These are phyloP conservation scores for Theobroma cacao DNA, from an alignment of 345 rosid genomes.

Conservation along the genomic window DNA sequence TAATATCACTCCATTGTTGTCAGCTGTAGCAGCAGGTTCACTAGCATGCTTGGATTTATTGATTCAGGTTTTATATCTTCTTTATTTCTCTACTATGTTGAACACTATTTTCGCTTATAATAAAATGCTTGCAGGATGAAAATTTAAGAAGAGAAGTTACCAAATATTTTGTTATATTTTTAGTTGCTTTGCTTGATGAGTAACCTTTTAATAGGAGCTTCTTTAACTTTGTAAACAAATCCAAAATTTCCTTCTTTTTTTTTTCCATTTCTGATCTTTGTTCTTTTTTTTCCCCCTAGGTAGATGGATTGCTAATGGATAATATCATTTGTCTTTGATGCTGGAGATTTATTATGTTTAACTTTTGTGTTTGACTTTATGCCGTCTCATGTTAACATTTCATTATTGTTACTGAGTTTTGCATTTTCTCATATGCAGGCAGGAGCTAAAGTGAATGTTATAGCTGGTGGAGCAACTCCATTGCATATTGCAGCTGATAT, in stretches of 20 bases:
- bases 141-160: background rate
- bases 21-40: constrained; percentile 93
- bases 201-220: background rate
- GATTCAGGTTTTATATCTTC: constrained; percentile 58
- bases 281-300: background rate
- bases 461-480: constrained; percentile 90
- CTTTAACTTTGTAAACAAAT: background rate
- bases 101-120: background rate
- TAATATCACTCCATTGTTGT: constrained; percentile 71
- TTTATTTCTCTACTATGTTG: background rate
- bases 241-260: background rate
- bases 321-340: background rate
- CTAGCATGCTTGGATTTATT: constrained; percentile 65
- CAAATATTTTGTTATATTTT: background rate
- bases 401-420: background rate
- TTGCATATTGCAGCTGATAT: constrained; percentile 87
- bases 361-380: background rate
- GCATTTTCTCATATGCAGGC: constrained; percentile 46
- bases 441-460: constrained; percentile 72
- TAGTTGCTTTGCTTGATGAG: background rate
- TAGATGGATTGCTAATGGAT: background rate
- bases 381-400: background rate
- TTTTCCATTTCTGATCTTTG: background rate
- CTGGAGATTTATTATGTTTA: background rate
- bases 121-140: background rate